Base-by-base conservation (phyloP, 805 yeast genomes). In the Nakazawaea ernobii region DNA sequence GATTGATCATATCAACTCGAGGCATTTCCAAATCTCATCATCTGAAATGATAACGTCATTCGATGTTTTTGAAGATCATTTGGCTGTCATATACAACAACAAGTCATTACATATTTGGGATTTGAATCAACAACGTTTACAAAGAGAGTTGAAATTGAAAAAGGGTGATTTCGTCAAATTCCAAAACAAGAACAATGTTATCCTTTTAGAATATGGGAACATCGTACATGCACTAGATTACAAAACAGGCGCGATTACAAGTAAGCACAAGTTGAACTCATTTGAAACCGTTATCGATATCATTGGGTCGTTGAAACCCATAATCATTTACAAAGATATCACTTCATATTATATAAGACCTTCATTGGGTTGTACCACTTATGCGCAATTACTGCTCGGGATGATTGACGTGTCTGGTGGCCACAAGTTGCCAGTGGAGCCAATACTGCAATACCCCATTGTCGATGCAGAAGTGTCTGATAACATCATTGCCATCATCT, bases 1-100 rank as follows among this genome's bases (percentile, higher is more conserved):
- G 30, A 30, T 43, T 15, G 39, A 43, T 28, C 47, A 43, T 43
- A 29, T 43, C 7, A 28, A 43, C 13, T 42, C 39, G 5, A 42
- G 4, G n/a, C 27, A 32, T 6, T 42, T 30, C 24, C 17, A 7
- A 14, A 32, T 32, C 27, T 29, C 32, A 7, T 27, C 35, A 8
- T 5, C 24, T 17, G 38, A 15, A 5, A 13, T 26, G 6, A 20
- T 35, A 24, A 26, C 33, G 10, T 33, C 42, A 6, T 35, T 29
- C 17, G 39, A 35, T 15, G 14, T 45, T 28, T 15, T 26, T 9
- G 39, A 28, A 7, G 13, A 32, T 26, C 33, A 10, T 14, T 14
- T 42, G 14, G 38, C 32, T n/a, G 32, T 43, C 9, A 11, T 43
- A n/a, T 43, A 43, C 17, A 6, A 11, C 8, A 20, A 28, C 24